Evolutionary conservation across 495 filamentous ascomycete genomes (phyloP).

Genomic region (Penicillium odoratum): DNA sequence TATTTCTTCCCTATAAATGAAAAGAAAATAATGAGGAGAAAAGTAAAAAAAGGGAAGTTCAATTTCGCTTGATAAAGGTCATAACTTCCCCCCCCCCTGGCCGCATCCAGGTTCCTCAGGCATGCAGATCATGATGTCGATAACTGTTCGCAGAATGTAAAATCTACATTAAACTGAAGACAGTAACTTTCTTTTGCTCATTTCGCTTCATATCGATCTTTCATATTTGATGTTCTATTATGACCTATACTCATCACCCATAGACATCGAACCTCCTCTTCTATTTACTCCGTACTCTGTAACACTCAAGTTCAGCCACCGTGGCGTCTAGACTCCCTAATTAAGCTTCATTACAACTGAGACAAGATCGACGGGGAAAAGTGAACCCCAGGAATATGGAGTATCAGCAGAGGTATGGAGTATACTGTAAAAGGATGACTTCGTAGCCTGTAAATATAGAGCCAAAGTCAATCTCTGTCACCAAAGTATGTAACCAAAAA

Average conservation of each 20-base stretch:
- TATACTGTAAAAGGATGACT: too few relatives aligned
- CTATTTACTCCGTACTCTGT: background rate
- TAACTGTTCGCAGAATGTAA: constrained; percentile 11
- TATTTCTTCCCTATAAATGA: background rate
- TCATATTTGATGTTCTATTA: too few relatives aligned
- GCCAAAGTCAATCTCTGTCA: background rate
- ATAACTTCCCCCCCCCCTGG: constrained; percentile 19
- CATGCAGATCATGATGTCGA: constrained; percentile 35
- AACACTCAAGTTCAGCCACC: constrained; percentile 8
- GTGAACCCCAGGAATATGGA: background rate
- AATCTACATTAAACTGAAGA: background rate
- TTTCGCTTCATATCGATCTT: too few relatives aligned
- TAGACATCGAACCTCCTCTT: background rate
- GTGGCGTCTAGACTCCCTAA: constrained; percentile 15
- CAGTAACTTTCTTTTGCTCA: background rate
- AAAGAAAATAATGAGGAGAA: constrained; percentile 3
- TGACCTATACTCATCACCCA: too few relatives aligned
- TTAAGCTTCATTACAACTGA: constrained; percentile 31
- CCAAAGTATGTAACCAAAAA: too few relatives aligned
- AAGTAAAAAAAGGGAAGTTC: background rate
- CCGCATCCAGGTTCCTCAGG: constrained; percentile 26
- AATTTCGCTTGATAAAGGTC: background rate
- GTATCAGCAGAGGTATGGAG: too few relatives aligned
- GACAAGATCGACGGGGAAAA: constrained; percentile 24
- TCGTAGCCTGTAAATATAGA: too few relatives aligned